These are phyloP conservation scores for Talaromyces thailandensis DNA, from an alignment of 495 filamentous ascomycete species.

Conservation along the genomic window DNA sequence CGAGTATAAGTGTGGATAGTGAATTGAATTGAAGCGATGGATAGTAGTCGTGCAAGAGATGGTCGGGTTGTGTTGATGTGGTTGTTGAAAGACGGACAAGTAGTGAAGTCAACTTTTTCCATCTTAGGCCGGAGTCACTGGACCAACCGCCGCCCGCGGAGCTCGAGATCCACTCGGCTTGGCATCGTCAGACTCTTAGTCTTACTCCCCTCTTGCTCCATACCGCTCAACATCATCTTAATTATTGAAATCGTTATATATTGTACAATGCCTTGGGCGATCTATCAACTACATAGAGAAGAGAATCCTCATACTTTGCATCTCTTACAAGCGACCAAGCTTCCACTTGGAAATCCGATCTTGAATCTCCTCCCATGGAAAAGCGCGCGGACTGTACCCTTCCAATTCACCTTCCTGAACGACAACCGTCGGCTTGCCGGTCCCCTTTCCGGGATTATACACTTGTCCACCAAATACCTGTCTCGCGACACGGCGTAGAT, in stretches of 20 bases:
- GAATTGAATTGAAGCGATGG: neutral
- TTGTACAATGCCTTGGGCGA: neutral
- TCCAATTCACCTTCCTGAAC: slow-evolving; percentile 63
- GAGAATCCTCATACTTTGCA: neutral
- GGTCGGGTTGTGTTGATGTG: neutral
- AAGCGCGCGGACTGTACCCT: slow-evolving; percentile 33
- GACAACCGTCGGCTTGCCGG: slow-evolving; percentile 88
- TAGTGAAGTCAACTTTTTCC: slow-evolving; percentile 3
- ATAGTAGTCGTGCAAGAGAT: neutral
- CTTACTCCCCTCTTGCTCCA: no score
- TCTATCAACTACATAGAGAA: neutral
- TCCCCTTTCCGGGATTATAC: slow-evolving; percentile 66
- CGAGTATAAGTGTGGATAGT: neutral
- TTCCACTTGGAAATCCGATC: slow-evolving; percentile 76
- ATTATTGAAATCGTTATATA: neutral
- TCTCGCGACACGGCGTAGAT: slow-evolving; percentile 78
- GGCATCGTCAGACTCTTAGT: neutral
- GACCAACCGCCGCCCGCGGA: neutral
- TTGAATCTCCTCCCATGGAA: slow-evolving; percentile 87
- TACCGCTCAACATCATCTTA: no score
- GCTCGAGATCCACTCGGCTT: slow-evolving; percentile 1
- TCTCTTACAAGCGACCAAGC: slow-evolving; percentile 55
- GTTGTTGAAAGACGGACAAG: neutral
- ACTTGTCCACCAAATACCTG: slow-evolving; percentile 70
- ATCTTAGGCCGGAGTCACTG: neutral